Percentiles rank a stretch among this genome's conserved stretches.
These are phyloP conservation scores for Trichoderma cornu-damae DNA, from an alignment of 2,329 filamentous ascomycete genomes.

Conservation along the genomic window DNA sequence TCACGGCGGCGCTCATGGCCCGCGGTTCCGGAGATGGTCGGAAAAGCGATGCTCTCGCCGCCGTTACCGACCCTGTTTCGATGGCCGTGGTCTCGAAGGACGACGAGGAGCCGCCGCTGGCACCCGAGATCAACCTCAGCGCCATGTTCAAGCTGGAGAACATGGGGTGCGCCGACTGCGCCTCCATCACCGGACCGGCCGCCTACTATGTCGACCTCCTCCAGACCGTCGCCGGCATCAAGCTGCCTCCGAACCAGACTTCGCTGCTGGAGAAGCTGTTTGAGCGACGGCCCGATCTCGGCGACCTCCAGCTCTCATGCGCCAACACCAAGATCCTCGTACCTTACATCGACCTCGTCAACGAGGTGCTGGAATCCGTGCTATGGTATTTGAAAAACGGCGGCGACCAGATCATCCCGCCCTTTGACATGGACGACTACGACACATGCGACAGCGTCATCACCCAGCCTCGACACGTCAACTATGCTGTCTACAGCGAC, in stretches of 20 bases:
- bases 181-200: constrained; percentile 7
- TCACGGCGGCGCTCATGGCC: background rate
- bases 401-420: background rate
- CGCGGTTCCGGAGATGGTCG: background rate
- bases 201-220: constrained; percentile 20
- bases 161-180: constrained; percentile 10
- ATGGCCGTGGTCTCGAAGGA: background rate
- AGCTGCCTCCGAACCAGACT: background rate
- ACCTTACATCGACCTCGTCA: constrained; percentile 17
- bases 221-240: background rate
- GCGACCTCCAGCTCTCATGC: constrained; percentile 11
- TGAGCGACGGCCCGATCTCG: constrained; percentile 11
- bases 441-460: too few species aligned
- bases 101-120: background rate
- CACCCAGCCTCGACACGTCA: too few species aligned
- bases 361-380: constrained; percentile 16
- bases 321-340: constrained; percentile 11
- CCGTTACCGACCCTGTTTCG: background rate
- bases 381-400: background rate
- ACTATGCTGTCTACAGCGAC: too few species aligned
- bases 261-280: background rate
- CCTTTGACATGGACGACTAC: background rate
- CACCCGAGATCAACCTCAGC: background rate
- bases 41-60: background rate
- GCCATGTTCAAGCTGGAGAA: constrained; percentile 11